Conservation (phyloP, 1,284 basidiomycete species). For the Ceratobasidium sp. region DNA sequence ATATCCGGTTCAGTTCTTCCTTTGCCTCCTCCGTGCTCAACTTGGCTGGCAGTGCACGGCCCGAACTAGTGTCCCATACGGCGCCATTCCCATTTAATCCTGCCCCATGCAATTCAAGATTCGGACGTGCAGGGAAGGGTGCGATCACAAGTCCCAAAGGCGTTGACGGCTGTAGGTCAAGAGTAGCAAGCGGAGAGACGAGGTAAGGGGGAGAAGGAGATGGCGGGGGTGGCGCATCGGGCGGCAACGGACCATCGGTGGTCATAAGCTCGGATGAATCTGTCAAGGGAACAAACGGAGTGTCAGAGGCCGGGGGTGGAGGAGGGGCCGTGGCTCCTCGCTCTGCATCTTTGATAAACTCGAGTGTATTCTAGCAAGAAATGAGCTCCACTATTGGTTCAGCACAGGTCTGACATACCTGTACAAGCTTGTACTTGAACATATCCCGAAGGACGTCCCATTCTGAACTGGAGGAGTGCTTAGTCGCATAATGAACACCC, state of each 20-base stretch:
- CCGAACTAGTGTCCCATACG: constrained; percentile 61
- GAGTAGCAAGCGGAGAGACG: constrained; percentile 47
- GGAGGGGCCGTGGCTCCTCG: constrained; percentile 46
- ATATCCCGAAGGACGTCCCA: constrained; percentile 75
- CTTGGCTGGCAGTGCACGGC: constrained; percentile 59
- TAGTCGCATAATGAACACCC: constrained; percentile 18
- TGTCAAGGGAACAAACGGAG: constrained; percentile 55
- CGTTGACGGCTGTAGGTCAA: constrained; percentile 49
- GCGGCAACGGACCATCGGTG: constrained; percentile 31
- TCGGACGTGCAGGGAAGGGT: constrained; percentile 72
- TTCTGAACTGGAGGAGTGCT: constrained; percentile 60
- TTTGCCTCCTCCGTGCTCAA: constrained; percentile 65
- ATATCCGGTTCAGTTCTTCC: constrained; percentile 64
- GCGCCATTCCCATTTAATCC: constrained; percentile 52
- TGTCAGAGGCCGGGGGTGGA: constrained; percentile 50
- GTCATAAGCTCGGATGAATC: constrained; percentile 35
- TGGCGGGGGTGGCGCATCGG: constrained; percentile 42
- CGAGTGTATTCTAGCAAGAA: constrained; percentile 60
- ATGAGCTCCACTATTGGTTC: constrained; percentile 43
- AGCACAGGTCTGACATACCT: constrained; percentile 55
- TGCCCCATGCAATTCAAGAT: constrained; percentile 44
- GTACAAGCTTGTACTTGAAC: constrained; percentile 69
- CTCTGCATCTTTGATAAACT: constrained; percentile 59
- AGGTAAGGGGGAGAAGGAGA: constrained; percentile 41
- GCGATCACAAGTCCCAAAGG: constrained; percentile 74